Base-by-base conservation (phyloP, 2,329 filamentous ascomycete species). In the Phaeosphaeriaceae sp. region DNA sequence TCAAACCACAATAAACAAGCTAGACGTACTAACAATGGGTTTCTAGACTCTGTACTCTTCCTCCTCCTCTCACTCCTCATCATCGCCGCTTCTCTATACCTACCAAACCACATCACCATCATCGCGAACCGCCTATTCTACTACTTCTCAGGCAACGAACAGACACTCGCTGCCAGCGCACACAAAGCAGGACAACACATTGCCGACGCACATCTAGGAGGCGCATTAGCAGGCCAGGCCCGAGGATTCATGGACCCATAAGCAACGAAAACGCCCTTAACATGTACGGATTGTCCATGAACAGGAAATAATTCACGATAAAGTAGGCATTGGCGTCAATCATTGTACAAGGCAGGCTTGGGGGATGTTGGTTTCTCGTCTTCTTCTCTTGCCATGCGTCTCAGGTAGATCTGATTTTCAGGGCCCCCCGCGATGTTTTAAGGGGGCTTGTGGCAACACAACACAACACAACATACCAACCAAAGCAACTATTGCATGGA, bases 121-220 rank as follows among this genome's bases (percentile, higher is more conserved):
- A 87, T 99, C 64, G 84, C 87, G 68, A 85, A 86, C 70, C 89
- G 93, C 70, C 87, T 91, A 45, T 96, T 90, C 84, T 99, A 97
- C 81, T 99, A 99, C 81, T 90, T 91, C 74, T 87, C 87, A 58
- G 94, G 94, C 61, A 92, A 96, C 69, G 82, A 85, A 62, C 54
- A 63, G 35, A 58, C 56, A 7, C 60, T 66, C 2, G 51, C 58
- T 11, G 40, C 51, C 18, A 57, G 36, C 39, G 54, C 50, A 26
- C 61, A 45, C 21, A 61, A 51, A 35, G 63, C n/a, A 20, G 51
- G 15, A 35, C 56, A 35, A 42, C 55, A 38, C 38, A 50, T 30
- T 54, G 57, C 16, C 28, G 53, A 17, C 30, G 36, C 47, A 18
- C 45, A 52, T 16, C 17, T 45, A 12, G 32, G 48, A 11, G n/a